Evolutionary conservation across 257 asterid species (phyloP).

Genomic region (Oldenlandia corymbosa): DNA sequence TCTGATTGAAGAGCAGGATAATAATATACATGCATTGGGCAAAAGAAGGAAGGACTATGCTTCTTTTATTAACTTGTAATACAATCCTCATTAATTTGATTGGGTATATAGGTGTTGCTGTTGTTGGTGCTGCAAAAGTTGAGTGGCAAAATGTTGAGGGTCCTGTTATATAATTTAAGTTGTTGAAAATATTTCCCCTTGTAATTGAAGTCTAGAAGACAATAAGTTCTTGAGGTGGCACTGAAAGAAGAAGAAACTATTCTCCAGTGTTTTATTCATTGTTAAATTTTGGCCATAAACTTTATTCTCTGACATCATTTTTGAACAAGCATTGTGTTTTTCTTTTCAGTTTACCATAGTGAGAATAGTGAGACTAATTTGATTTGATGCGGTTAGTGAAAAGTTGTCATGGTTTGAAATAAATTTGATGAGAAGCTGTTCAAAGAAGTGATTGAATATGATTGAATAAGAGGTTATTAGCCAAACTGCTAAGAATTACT

Average conservation of each 20-base stretch:
- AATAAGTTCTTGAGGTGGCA: background rate
- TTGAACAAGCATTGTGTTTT: background rate
- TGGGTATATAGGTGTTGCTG: background rate
- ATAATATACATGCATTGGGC: background rate
- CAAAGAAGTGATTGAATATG: too few relatives aligned
- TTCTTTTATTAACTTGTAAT: background rate
- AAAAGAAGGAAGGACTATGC: background rate
- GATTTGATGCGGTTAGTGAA: background rate
- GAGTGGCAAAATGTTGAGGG: too few relatives aligned
- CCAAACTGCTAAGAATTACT: background rate
- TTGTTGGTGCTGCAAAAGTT: background rate
- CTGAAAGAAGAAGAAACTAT: background rate
- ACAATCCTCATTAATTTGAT: background rate
- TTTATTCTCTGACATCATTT: background rate
- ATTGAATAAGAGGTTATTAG: too few relatives aligned
- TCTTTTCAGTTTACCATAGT: background rate
- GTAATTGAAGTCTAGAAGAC: background rate
- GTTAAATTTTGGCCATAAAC: background rate
- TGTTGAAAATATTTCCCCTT: background rate
- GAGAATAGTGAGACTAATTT: background rate
- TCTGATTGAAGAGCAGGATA: background rate
- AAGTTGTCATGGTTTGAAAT: background rate
- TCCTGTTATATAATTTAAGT: too few relatives aligned
- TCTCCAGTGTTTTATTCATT: background rate
- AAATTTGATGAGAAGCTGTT: background rate